Evolutionary conservation across 208 protist genomes (phyloP).

Genomic region (Spongospora subterranea): DNA sequence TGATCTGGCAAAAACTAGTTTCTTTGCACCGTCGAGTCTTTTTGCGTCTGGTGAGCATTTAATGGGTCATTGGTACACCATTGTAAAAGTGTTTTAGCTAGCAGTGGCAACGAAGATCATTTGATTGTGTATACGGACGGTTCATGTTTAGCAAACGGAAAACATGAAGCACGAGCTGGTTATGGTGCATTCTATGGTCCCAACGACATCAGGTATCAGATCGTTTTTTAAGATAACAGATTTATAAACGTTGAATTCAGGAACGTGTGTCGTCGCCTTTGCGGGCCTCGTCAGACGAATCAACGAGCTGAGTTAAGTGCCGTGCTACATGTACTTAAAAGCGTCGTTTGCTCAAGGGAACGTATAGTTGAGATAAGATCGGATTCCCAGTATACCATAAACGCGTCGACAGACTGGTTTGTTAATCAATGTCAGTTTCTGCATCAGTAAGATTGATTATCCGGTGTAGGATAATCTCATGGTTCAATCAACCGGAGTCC

Average conservation of each 20-base stretch:
- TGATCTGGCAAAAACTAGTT: too few relatives aligned
- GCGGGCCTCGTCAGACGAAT: neutral
- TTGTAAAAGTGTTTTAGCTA: too few relatives aligned
- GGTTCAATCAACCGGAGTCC: too few relatives aligned
- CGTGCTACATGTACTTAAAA: neutral
- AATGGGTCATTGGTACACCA: too few relatives aligned
- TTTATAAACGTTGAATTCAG: neutral
- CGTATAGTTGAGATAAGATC: neutral
- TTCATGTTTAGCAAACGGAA: constrained; percentile 1
- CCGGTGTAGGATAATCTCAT: neutral
- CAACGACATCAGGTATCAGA: neutral
- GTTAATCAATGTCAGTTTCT: neutral
- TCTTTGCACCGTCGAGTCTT: too few relatives aligned
- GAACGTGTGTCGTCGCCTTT: neutral
- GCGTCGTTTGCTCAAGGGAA: neutral
- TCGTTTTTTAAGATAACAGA: neutral
- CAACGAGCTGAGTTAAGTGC: constrained; percentile 15
- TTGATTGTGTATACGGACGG: constrained; percentile 48
- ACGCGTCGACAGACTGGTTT: neutral
- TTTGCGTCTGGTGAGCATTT: too few relatives aligned
- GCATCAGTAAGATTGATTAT: neutral
- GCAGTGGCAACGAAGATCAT: too few relatives aligned
- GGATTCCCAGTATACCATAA: constrained; percentile 41
- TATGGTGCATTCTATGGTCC: constrained; percentile 48
- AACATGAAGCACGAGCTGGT: neutral